Base-by-base conservation (phyloP, 2,329 filamentous ascomycete species). In the Colletotrichum eleusines region DNA sequence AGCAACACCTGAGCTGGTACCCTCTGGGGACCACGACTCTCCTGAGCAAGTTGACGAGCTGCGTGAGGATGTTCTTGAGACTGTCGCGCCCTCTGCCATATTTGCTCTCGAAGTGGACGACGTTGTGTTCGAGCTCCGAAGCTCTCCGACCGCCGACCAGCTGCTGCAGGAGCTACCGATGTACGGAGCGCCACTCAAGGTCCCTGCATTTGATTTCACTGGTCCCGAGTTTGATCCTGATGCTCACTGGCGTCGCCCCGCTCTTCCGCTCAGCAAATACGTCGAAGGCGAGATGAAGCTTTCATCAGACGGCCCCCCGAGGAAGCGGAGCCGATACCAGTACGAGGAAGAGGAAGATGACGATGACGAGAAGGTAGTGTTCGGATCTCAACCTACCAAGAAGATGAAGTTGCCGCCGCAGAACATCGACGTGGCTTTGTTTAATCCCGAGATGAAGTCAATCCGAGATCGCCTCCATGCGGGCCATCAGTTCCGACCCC, bases 401-500 rank as follows among this genome's bases (percentile, higher is more conserved):
- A 73, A 74, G 50, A 76, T 76, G 38, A 80, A 88, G 51, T 78
- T 95, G 11, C 86, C 88, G 1, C 91, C 94, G 0, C 89, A 92
- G 73, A 91, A 92, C 74, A 89, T 86, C 1, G 89, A 93, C 71
- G 94, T 98, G 69, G 95, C 95, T 1, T 84, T 99, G 0, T 99
- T 99, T 81, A 90, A 93, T 73, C 90, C 94, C 0, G 93, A 97
- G 71, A 95, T 97, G 83, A 97, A 95, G 80, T 88, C 91, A 65
- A 94, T 98, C 50, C 90, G 95, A 68, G 95, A 98, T 78, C 89
- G 96, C 20, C 88, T 99, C 6, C 94, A 98, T 78, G 93, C 94
- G 12, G 93, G 93, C 11, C 95, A 98, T 79, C 93, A 95, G 73
- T 98, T 99, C 84, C 88, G 95, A 65, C 96, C 96, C 20, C 96